Evolutionary conservation across 164 flowering plant species (phyloP).

Genomic region (Paratinospora sagittata): DNA sequence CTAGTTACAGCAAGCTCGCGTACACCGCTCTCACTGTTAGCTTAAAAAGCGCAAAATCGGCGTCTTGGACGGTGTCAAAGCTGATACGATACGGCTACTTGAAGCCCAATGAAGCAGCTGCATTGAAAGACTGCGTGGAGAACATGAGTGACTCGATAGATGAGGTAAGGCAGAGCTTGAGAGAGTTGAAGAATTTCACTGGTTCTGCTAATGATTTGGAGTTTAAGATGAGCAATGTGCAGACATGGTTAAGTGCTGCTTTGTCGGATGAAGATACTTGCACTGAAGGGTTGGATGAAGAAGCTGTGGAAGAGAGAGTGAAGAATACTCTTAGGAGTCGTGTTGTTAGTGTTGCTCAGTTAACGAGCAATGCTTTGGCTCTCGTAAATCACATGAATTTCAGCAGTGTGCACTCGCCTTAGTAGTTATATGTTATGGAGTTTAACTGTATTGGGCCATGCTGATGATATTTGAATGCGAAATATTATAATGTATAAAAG

Average conservation of each 20-base stretch:
- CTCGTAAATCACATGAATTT: constrained; percentile 26
- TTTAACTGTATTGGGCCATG: too few relatives aligned
- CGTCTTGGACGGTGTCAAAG: constrained; percentile 22
- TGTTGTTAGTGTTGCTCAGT: constrained; percentile 28
- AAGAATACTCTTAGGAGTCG: constrained; percentile 25
- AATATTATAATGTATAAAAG: too few relatives aligned
- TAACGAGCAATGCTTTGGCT: constrained; percentile 53
- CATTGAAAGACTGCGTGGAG: constrained; percentile 44
- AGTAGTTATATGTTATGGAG: too few relatives aligned
- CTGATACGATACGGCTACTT: constrained; percentile 13
- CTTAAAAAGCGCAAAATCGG: constrained; percentile 24
- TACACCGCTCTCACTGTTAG: constrained; percentile 32
- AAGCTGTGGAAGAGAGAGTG: constrained; percentile 17
- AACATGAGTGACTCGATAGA: constrained; percentile 38
- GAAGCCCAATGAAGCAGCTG: constrained; percentile 30
- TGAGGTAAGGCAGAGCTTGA: constrained; percentile 36
- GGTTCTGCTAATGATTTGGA: constrained; percentile 24
- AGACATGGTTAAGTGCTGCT: constrained; percentile 69
- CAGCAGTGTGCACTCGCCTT: background rate
- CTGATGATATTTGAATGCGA: too few relatives aligned
- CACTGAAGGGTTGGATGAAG: constrained; percentile 41
- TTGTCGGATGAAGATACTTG: constrained; percentile 55
- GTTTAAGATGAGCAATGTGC: constrained; percentile 34
- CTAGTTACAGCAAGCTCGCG: constrained; percentile 29
- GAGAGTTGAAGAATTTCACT: constrained; percentile 33